phyloP scores from a whole-genome alignment of 2,329 filamentous ascomycete species.

The Aspergillus texensis region DNA sequence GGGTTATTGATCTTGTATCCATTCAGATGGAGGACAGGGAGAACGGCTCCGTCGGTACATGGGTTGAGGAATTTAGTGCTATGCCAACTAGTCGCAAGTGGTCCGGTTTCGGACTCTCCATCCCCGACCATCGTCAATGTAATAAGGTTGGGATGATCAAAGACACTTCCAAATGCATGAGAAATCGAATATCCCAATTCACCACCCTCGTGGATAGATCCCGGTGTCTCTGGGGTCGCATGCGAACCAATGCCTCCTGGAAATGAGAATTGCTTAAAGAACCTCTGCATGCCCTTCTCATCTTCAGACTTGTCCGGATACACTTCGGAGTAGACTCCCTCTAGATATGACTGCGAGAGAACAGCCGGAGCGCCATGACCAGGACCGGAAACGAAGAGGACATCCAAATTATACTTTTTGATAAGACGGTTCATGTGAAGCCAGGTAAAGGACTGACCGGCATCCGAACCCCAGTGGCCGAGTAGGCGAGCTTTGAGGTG shows the following conservation, averaged over 20 bases:
- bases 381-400: conserved; percentile 74
- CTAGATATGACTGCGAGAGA: conserved; percentile 74
- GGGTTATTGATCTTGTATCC: conserved; percentile 87
- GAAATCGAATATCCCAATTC: conserved; percentile 82
- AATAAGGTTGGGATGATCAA: conserved; percentile 74
- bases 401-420: conserved; percentile 75
- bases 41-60: conserved; percentile 74
- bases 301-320: conserved; percentile 74
- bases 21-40: conserved; percentile 77
- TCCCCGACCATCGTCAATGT: conserved; percentile 78
- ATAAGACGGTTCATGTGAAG: conserved; percentile 82
- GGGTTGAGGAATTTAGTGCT: conserved; percentile 82
- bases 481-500: conserved; percentile 75
- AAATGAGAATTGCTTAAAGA: conserved; percentile 84
- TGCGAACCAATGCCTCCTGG: conserved; percentile 78
- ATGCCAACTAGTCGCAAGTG: conserved; percentile 78
- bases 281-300: conserved; percentile 68
- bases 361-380: conserved; percentile 78
- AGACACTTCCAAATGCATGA: conserved; percentile 76
- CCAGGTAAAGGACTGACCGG: conserved; percentile 79
- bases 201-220: conserved; percentile 76
- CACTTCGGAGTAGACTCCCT: conserved; percentile 76
- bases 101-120: conserved; percentile 79
- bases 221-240: conserved; percentile 77
- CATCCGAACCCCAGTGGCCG: conserved; percentile 78